These are phyloP conservation scores for Leucocoprinus leucothites DNA, from an alignment of 768 basidiomycete genomes.

Conservation along the genomic window DNA sequence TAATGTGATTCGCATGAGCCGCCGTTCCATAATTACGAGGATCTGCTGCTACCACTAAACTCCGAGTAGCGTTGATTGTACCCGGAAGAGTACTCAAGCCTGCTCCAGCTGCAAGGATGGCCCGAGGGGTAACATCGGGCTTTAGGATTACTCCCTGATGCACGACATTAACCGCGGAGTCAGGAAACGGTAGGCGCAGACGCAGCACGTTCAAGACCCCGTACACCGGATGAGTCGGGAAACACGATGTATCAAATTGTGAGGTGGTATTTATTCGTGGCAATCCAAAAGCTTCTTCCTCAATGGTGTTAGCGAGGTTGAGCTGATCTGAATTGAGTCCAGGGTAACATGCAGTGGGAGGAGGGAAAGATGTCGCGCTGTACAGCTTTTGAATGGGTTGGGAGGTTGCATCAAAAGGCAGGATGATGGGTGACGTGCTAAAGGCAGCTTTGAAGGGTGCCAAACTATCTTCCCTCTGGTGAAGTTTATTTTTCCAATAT, in stretches of 20 bases:
- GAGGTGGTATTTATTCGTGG: conserved; percentile 25
- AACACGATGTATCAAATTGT: conserved; percentile 49
- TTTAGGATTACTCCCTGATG: conserved; percentile 50
- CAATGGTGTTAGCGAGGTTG: conserved; percentile 43
- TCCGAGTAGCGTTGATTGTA: conserved; percentile 22
- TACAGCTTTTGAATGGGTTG: conserved; percentile 37
- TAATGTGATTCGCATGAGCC: conserved; percentile 50
- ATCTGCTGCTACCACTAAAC: conserved; percentile 34
- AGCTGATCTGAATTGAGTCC: conserved; percentile 36
- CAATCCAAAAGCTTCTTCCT: conserved; percentile 50
- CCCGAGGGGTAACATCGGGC: conserved; percentile 41
- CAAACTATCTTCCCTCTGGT: conserved; percentile 41
- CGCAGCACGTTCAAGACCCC: conserved; percentile 55
- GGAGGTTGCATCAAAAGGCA: conserved; percentile 59
- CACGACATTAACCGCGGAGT: conserved; percentile 37
- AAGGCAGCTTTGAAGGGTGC: conserved; percentile 44
- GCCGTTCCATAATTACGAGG: conserved; percentile 56
- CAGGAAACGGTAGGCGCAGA: conserved; percentile 56
- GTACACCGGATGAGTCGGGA: conserved; percentile 56
- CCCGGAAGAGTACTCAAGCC: conserved; percentile 42
- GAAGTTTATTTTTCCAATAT: conserved; percentile 55
- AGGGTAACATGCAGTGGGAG: conserved; percentile 63
- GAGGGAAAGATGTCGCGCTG: conserved; percentile 48
- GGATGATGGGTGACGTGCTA: conserved; percentile 41
- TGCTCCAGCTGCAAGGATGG: conserved; percentile 49